Base-by-base conservation (phyloP, 352 stramenopile genomes). In the Phytophthora quininea region DNA sequence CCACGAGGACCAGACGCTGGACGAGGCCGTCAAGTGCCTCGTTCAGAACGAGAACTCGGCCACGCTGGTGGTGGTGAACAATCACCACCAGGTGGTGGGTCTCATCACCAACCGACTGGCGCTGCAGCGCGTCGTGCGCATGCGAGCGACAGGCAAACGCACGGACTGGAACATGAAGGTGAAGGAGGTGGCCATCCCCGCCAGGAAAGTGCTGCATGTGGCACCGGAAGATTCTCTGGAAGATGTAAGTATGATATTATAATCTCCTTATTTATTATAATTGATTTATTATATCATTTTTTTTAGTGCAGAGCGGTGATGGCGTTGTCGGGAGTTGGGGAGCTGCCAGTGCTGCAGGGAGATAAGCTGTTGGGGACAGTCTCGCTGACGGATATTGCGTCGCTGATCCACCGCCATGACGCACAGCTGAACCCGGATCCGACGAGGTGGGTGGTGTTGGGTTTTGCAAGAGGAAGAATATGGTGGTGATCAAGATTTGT, bases 361-460 rank as follows among this genome's bases (percentile, higher is more conserved):
- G 82, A 78, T 54, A 90, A 89, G 62, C 58, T 93, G 47, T 68
- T 92, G 24, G 86, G 86, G 31, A 93, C 83, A 3, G 84, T 93
- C n/a, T 93, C 86, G 53, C 74, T 93, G 10, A 92, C 79, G 31
- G 86, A 91, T 53, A 92, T 92, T 66, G 84, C 84, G 42, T 90
- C 81, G 54, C 67, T 92, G 31, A 75, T 92, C n/a, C 78, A 90
- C 67, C 84, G 84, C 32, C 64, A 82, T 31, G 84, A 90, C 48
- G 73, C 81, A 8, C 77, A 89, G 54, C 31, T 79, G 49, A 82
- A 77, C 46, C 70, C 74, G 8, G 71, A 69, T 30, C 79, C 81
- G 1, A 87, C 73, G 1, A 91, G 82, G 82, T 90, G 54, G 2
- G 31, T 49, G 42, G 19, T 11, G 35, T 40, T 6, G 35, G 35